Conservation (phyloP, 2,329 filamentous ascomycete genomes). For the Aspergillus proliferans region DNA sequence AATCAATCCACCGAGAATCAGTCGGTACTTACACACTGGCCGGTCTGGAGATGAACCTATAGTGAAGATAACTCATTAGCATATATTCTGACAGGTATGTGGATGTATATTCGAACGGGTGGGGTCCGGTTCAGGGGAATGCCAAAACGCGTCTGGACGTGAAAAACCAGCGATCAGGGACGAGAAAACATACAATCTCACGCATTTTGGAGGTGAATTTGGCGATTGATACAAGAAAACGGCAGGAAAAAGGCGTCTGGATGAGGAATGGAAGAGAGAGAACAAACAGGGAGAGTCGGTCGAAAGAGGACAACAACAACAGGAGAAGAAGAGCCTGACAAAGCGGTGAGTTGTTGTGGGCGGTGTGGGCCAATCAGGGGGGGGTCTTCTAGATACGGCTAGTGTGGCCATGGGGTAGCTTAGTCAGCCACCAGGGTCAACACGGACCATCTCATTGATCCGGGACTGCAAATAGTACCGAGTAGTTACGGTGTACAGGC, state of each 20-base stretch:
- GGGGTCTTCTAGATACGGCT: no score
- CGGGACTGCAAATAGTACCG: no score
- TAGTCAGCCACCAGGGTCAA: no score
- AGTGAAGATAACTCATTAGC: constrained; percentile 31
- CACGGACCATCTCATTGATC: no score
- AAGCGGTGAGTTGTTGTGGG: no score
- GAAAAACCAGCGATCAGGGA: constrained; percentile 2
- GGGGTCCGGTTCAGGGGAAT: constrained; percentile 28
- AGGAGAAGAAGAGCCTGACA: no score
- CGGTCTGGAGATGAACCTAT: constrained; percentile 99
- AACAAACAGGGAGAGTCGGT: constrained; percentile 5
- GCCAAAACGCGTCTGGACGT: constrained; percentile 30
- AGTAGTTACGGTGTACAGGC: no score
- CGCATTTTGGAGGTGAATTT: constrained; percentile 54
- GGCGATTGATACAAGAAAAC: constrained; percentile 10
- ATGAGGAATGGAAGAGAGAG: constrained; percentile 6
- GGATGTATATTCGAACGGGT: constrained; percentile 19
- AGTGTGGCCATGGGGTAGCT: no score
- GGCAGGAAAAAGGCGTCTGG: constrained; percentile 10
- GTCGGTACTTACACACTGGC: constrained; percentile 79
- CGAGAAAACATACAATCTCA: constrained; percentile 59
- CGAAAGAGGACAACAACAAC: no score
- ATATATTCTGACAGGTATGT: constrained; percentile 4
- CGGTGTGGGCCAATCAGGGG: no score
- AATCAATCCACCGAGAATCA: constrained; percentile 2